phyloP scores from a whole-genome alignment of 495 filamentous ascomycete species.

The Xylaria sp. region DNA sequence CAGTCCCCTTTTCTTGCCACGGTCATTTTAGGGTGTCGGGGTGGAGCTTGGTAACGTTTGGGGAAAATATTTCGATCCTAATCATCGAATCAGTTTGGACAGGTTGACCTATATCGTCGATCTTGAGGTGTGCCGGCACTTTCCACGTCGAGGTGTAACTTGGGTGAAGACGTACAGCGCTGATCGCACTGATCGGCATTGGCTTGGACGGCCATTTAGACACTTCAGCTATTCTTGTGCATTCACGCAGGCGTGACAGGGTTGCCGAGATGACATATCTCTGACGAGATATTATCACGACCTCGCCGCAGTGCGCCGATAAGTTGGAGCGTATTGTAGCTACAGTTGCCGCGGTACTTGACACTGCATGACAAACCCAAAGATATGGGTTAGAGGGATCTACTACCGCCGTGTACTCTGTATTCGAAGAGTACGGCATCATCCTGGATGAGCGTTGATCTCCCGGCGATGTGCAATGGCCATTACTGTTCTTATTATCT shows the following conservation, averaged over 20 bases:
- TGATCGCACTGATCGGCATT: constrained; percentile 20
- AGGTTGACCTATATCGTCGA: background rate
- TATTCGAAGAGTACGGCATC: background rate
- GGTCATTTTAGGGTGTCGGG: constrained; percentile 3
- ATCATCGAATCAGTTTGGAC: constrained; percentile 4
- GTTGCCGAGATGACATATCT: constrained; percentile 1
- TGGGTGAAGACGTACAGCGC: constrained; percentile 17
- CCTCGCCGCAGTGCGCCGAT: background rate
- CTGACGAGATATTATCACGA: background rate
- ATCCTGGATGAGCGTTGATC: constrained; percentile 2
- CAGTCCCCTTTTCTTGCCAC: constrained; percentile 4
- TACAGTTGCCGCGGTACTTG: background rate
- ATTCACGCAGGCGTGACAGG: background rate
- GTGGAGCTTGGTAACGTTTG: background rate
- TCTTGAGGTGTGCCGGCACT: constrained; percentile 11
- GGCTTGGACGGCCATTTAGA: constrained; percentile 11
- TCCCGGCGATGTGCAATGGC: constrained; percentile 16
- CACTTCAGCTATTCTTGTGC: background rate
- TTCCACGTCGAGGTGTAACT: constrained; percentile 13
- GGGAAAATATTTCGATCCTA: background rate
- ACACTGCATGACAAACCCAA: background rate
- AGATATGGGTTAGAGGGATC: background rate
- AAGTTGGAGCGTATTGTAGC: background rate
- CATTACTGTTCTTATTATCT: constrained; percentile 4
- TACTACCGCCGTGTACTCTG: background rate